phyloP scores from a whole-genome alignment of 2,329 filamentous ascomycete genomes.

The Pezicula carpinea region DNA sequence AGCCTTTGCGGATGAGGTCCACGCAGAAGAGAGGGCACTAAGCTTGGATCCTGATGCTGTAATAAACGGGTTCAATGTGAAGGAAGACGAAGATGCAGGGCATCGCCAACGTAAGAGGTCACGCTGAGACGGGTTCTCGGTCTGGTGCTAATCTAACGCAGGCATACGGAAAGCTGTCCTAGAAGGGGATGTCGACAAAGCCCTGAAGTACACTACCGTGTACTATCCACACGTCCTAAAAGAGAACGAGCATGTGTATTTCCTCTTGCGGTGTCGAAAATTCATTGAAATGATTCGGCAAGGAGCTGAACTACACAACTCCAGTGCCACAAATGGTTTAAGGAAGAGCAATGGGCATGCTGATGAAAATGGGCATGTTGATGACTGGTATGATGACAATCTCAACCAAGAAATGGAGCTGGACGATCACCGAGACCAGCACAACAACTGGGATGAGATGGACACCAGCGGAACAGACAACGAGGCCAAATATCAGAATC shows the following conservation, averaged over 20 bases:
- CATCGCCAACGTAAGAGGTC: slow-evolving; percentile 72
- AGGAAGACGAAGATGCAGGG: slow-evolving; percentile 80
- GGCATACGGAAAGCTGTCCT: slow-evolving; percentile 83
- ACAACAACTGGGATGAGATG: slow-evolving; percentile 42
- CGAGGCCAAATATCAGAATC: slow-evolving; percentile 27
- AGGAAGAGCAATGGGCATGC: slow-evolving; percentile 35
- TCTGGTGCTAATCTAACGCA: slow-evolving; percentile 31
- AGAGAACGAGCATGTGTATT: slow-evolving; percentile 79
- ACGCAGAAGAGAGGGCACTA: slow-evolving; percentile 66
- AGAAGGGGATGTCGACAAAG: slow-evolving; percentile 86
- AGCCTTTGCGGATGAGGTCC: slow-evolving; percentile 80
- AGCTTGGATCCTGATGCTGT: slow-evolving; percentile 48
- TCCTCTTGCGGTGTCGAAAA: slow-evolving; percentile 81
- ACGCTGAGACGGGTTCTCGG: not conserved
- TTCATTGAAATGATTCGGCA: slow-evolving; percentile 92
- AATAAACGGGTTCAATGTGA: slow-evolving; percentile 59
- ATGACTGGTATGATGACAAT: slow-evolving; percentile 33
- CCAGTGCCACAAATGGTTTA: slow-evolving; percentile 18
- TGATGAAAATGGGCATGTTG: slow-evolving; percentile 33
- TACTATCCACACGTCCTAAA: slow-evolving; percentile 79
- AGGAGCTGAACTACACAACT: slow-evolving; percentile 58
- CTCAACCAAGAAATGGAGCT: slow-evolving; percentile 44
- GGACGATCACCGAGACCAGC: slow-evolving; percentile 44
- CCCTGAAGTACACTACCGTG: slow-evolving; percentile 72
- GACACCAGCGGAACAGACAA: slow-evolving; percentile 40